A percentile compares a stretch with the other conserved stretches of the same genome.
phyloP scores from a whole-genome alignment of 2,329 filamentous ascomycete species.

The Epichloe brachyelytri region DNA sequence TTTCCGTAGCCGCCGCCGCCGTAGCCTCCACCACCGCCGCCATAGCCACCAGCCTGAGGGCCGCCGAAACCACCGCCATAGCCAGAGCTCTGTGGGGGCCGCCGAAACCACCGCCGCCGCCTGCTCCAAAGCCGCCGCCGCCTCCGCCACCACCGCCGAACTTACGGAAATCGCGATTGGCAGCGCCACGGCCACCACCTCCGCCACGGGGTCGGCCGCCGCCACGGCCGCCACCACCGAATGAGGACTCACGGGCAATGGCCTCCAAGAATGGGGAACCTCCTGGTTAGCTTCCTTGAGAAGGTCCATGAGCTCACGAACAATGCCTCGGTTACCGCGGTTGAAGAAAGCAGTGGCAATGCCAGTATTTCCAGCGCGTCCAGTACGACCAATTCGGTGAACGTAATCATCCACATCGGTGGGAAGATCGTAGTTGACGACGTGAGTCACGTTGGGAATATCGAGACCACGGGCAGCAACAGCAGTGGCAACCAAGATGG shows the following conservation, averaged over 20 bases:
- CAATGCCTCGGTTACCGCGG: slow-evolving; percentile 95
- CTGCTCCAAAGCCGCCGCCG: slow-evolving; percentile 27
- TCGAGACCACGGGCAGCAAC: slow-evolving; percentile 85
- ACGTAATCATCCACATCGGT: slow-evolving; percentile 99
- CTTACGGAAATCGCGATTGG: slow-evolving; percentile 86
- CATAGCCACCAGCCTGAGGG: slow-evolving; percentile 25
- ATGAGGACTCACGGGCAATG: slow-evolving; percentile 89
- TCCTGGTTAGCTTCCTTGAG: slow-evolving; percentile 99
- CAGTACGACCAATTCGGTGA: slow-evolving; percentile 98
- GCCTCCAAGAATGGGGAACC: slow-evolving; percentile 90
- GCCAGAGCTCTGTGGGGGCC: slow-evolving; percentile 19
- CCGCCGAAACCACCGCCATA: slow-evolving; percentile 25
- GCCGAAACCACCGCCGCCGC: slow-evolving; percentile 24
- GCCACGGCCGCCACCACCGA: slow-evolving; percentile 55
- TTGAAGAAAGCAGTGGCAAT: slow-evolving; percentile 99
- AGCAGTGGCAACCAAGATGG: slow-evolving; percentile 91
- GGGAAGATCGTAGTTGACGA: slow-evolving; percentile 98
- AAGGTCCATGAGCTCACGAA: slow-evolving; percentile 91
- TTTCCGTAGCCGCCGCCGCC: slow-evolving; percentile 43
- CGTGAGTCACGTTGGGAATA: slow-evolving; percentile 93
- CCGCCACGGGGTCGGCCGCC: slow-evolving; percentile 41
- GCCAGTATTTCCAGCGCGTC: slow-evolving; percentile 98
- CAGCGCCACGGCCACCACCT: slow-evolving; percentile 53
- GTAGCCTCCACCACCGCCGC: slow-evolving; percentile 28
- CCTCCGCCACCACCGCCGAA: slow-evolving; percentile 40